Base-by-base conservation (phyloP, 1,139 yeast genomes). In the Suhomyces taliae region DNA sequence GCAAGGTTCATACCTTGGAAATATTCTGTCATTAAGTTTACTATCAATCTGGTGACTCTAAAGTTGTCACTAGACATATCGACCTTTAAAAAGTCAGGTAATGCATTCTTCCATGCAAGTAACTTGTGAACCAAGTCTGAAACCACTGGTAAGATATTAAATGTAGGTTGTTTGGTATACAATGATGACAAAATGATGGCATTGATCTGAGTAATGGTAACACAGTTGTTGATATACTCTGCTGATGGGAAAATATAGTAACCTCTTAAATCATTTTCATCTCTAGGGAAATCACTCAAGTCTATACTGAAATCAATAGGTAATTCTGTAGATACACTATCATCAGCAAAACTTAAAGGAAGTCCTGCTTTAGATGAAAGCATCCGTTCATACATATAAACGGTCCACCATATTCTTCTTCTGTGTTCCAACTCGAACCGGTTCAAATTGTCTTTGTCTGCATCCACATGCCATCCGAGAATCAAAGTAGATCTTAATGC, bases 321-420 rank as follows among this genome's bases (percentile, higher is more conserved):
- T 24, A 87, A 68, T 49, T 82, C 90, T 0, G 95, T 83, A 1
- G 88, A 81, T 15, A 88, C 87, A 53, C 88, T 85, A 54, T 85
- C 88, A 60, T 88, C 96, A 1, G 89, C 83, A 53, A 88, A 77
- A 46, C 91, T 83, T 39, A 87, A 65, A 0, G 96, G 96, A 35
- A 88, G 69, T 0, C 96, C 96, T 1, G 93, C 91, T 59, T 89
- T 89, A 10, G 95, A 85, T 15, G 90, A 84, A 39, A 88, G 68
- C 90, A 88, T 88, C 62, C 95, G 68, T 66, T 89, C 96, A 59
- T 85, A 85, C 88, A 87, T 87, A 65, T 87, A 88, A 9, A 88
- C 91, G 0, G 96, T 87, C 96, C 96, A 89, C 93, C 95, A 89
- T 19, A 89, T 68, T 55, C 96, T 70, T 59, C 96, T 73, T 54